phyloP scores from a whole-genome alignment of 1,284 basidiomycete genomes.

The Golubevia pallescens region DNA sequence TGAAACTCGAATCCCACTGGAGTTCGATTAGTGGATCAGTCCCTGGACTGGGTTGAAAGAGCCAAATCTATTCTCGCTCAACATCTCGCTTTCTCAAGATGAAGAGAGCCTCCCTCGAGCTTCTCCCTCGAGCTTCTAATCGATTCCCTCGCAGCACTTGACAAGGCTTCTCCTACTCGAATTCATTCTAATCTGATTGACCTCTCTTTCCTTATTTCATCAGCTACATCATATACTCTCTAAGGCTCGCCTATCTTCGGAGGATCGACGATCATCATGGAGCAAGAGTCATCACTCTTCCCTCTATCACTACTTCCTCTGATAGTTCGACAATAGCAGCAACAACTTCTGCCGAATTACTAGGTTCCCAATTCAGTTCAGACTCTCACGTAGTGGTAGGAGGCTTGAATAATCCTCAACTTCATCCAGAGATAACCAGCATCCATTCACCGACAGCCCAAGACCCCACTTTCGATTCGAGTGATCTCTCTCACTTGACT shows the following conservation, averaged over 20 bases:
- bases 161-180: too few relatives aligned
- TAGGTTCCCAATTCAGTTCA: conserved; percentile 8
- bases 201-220: background rate
- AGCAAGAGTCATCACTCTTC: conserved; percentile 40
- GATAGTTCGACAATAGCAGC: background rate
- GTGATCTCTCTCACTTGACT: background rate
- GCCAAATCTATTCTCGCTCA: too few relatives aligned
- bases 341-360: background rate
- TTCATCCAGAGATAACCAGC: conserved; percentile 33
- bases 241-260: conserved; percentile 44
- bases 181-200: too few relatives aligned
- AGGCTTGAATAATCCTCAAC: conserved; percentile 22
- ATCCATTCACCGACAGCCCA: conserved; percentile 28
- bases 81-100: too few relatives aligned
- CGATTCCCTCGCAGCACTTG: too few relatives aligned
- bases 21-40: too few relatives aligned
- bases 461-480: background rate
- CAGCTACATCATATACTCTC: conserved; percentile 37
- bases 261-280: conserved; percentile 48
- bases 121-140: too few relatives aligned
- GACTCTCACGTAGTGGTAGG: conserved; percentile 37
- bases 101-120: too few relatives aligned
- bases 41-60: too few relatives aligned
- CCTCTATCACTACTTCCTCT: conserved; percentile 11
- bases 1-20: too few relatives aligned